phyloP scores from a whole-genome alignment of 176 grass and related monocot species.

The Chloris gayana region DNA sequence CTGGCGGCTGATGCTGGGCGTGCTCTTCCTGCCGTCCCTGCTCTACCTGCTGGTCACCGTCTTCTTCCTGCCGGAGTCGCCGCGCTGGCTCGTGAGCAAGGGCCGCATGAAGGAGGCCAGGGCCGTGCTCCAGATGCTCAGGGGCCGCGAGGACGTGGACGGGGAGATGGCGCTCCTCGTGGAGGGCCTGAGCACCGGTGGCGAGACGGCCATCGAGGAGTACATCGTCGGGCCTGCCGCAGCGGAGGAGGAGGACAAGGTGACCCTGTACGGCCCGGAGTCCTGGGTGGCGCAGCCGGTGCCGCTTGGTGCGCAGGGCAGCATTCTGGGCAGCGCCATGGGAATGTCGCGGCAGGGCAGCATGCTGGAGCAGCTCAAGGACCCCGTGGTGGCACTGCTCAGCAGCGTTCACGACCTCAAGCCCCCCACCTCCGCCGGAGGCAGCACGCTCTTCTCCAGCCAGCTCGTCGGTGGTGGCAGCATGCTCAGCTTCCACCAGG shows the following conservation, averaged over 20 bases:
- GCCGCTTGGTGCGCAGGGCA: slow-evolving; percentile 8
- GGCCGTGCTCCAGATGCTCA: slow-evolving; percentile 61
- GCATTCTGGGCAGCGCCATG: slow-evolving; percentile 46
- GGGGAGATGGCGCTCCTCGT: slow-evolving; percentile 87
- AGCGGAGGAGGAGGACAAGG: slow-evolving; percentile 14
- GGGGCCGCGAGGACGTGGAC: slow-evolving; percentile 61
- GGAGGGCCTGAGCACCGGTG: slow-evolving; percentile 54
- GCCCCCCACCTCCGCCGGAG: slow-evolving; percentile 25
- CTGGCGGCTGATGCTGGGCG: slow-evolving; percentile 84
- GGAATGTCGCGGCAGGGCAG: slow-evolving; percentile 60
- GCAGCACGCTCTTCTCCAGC: slow-evolving; percentile 60
- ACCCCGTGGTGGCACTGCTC: slow-evolving; percentile 73
- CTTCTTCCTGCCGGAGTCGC: slow-evolving; percentile 69
- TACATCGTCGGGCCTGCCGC: slow-evolving; percentile 49
- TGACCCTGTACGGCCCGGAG: slow-evolving; percentile 60
- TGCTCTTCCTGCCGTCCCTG: slow-evolving; percentile 56
- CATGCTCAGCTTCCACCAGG: slow-evolving; percentile 55
- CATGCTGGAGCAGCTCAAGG: slow-evolving; percentile 68
- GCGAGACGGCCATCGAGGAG: slow-evolving; percentile 74
- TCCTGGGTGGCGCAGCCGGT: slow-evolving; percentile 66
- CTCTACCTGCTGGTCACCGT: slow-evolving; percentile 56
- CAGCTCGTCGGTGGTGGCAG: slow-evolving; percentile 40
- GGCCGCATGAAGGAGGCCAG: slow-evolving; percentile 73
- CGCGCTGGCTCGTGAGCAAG: slow-evolving; percentile 90
- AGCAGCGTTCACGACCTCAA: slow-evolving; percentile 67